Evolutionary conservation across 495 filamentous ascomycete genomes (phyloP).

Genomic region (Hypoxylon lenormandii): DNA sequence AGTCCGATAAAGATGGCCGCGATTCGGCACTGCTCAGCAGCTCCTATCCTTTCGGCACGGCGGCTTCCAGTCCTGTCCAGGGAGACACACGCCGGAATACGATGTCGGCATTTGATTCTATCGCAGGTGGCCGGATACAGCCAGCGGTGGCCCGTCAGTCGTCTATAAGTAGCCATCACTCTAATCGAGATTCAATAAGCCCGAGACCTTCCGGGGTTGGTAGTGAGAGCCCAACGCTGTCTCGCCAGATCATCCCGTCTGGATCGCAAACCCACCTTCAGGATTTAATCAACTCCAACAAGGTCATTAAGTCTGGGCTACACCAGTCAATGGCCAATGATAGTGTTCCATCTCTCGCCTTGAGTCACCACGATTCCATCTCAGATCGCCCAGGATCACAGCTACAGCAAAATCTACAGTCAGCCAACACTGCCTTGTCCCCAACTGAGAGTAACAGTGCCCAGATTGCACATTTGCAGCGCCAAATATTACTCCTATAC

Average conservation of each 20-base stretch:
- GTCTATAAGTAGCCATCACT: slow-evolving; percentile 58
- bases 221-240: slow-evolving; percentile 69
- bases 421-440: slow-evolving; percentile 18
- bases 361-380: slow-evolving; percentile 58
- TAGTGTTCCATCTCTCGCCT: slow-evolving; percentile 62
- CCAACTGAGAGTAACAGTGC: slow-evolving; percentile 45
- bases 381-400: slow-evolving; percentile 47
- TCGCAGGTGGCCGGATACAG: slow-evolving; percentile 47
- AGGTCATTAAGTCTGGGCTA: slow-evolving; percentile 62
- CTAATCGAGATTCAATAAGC: slow-evolving; percentile 57
- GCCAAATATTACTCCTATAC: slow-evolving; percentile 72
- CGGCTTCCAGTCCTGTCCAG: slow-evolving; percentile 29
- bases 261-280: slow-evolving; percentile 63
- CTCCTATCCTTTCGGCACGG: slow-evolving; percentile 43
- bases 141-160: slow-evolving; percentile 48
- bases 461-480: slow-evolving; percentile 69
- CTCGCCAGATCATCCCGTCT: slow-evolving; percentile 59
- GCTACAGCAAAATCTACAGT: slow-evolving; percentile 33
- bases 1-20: slow-evolving; percentile 36
- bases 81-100: slow-evolving; percentile 61
- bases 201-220: slow-evolving; percentile 53
- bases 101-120: slow-evolving; percentile 59
- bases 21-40: slow-evolving; percentile 54
- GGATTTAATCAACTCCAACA: slow-evolving; percentile 67
- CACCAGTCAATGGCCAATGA: slow-evolving; percentile 64